phyloP scores from a whole-genome alignment of 768 basidiomycete genomes.

The Trametes cinnabarina region DNA sequence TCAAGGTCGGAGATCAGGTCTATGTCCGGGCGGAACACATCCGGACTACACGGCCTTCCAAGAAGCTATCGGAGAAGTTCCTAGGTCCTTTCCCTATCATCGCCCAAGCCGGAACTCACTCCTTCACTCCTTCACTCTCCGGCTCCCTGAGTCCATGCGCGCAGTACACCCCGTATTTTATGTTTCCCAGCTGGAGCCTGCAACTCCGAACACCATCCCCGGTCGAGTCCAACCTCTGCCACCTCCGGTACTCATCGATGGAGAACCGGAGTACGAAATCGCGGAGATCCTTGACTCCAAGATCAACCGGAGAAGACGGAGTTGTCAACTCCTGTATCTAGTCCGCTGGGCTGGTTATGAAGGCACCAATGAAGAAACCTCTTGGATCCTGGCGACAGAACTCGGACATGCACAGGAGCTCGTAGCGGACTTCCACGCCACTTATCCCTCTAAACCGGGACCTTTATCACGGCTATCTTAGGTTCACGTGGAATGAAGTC shows the following conservation, averaged over 20 bases:
- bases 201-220: constrained; percentile 17
- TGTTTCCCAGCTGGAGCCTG: constrained; percentile 22
- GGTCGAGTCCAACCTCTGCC: constrained; percentile 14
- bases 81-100: too few relatives aligned
- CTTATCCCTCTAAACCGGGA: neutral
- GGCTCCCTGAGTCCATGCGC: too few relatives aligned
- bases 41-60: too few relatives aligned
- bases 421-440: constrained; percentile 1
- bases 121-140: too few relatives aligned
- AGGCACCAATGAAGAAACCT: constrained; percentile 18
- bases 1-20: constrained; percentile 22
- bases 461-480: neutral
- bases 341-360: constrained; percentile 1
- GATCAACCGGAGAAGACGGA: constrained; percentile 1
- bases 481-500: too few relatives aligned
- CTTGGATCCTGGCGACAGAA: constrained; percentile 14
- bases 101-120: too few relatives aligned
- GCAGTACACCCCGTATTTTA: constrained; percentile 26
- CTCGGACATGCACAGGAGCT: constrained; percentile 4
- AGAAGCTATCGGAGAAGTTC: too few relatives aligned
- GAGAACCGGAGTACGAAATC: constrained; percentile 16
- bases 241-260: constrained; percentile 9
- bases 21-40: too few relatives aligned
- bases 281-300: constrained; percentile 18
- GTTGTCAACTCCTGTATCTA: constrained; percentile 2